Conservation (phyloP, 441 rosid species). For the Croton setiger region DNA sequence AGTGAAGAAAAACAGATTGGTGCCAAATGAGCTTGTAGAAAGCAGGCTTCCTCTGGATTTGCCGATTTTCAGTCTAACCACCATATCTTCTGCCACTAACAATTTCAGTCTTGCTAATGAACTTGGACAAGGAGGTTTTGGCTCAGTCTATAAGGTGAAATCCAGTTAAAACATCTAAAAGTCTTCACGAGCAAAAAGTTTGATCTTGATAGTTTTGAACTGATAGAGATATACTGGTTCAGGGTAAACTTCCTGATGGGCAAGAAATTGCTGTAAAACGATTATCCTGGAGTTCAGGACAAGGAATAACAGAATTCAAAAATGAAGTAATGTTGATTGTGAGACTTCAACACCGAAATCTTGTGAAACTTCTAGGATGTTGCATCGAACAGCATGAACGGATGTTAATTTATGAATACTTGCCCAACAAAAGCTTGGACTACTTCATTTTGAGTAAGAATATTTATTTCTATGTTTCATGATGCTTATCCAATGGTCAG, state of each 20-base stretch:
- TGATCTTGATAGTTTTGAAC: too few relatives aligned
- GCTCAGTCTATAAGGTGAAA: conserved; percentile 24
- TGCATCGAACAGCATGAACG: conserved; percentile 40
- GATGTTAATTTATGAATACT: conserved; percentile 45
- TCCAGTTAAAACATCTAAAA: too few relatives aligned
- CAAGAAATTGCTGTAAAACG: conserved; percentile 44
- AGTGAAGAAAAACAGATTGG: conserved; percentile 12
- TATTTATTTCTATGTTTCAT: background rate
- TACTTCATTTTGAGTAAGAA: conserved; percentile 36
- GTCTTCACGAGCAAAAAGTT: too few relatives aligned
- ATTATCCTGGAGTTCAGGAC: conserved; percentile 42
- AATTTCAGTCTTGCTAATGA: conserved; percentile 14
- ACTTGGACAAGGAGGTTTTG: conserved; percentile 25
- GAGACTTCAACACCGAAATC: conserved; percentile 46
- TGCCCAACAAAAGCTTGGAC: conserved; percentile 47
- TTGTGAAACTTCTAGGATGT: conserved; percentile 43
- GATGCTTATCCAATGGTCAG: background rate
- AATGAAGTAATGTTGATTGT: conserved; percentile 45
- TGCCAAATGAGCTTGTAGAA: conserved; percentile 4
- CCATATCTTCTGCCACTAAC: conserved; percentile 12
- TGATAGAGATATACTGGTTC: background rate
- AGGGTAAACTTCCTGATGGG: conserved; percentile 18
- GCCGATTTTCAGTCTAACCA: conserved; percentile 3
- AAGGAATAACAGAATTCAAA: conserved; percentile 47
- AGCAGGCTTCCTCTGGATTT: background rate